Conservation (phyloP, 2,329 filamentous ascomycete genomes). For the Emergomyces pasteurianus region DNA sequence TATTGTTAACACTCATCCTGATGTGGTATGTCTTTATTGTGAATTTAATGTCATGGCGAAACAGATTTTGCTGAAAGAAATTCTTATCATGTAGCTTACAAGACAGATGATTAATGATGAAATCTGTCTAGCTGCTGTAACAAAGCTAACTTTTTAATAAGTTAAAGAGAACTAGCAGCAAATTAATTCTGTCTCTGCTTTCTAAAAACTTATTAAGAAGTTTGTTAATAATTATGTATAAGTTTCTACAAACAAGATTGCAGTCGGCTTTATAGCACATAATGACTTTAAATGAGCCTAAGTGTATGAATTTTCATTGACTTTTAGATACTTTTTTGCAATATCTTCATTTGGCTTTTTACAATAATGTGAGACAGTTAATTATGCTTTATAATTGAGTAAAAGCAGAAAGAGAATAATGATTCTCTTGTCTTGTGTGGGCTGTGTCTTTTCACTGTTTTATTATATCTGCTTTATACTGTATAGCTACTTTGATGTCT, state of each 20-base stretch:
- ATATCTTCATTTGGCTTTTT: background rate
- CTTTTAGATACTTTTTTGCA: background rate
- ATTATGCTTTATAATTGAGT: background rate
- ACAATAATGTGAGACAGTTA: background rate
- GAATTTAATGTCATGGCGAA: too few relatives aligned
- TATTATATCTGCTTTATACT: too few relatives aligned
- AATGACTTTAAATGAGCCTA: background rate
- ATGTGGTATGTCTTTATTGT: too few relatives aligned
- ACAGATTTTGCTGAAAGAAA: too few relatives aligned
- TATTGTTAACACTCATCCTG: conserved; percentile 1
- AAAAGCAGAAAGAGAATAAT: too few relatives aligned
- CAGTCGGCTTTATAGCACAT: background rate
- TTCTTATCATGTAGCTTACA: background rate
- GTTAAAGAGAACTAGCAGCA: conserved; percentile 2
- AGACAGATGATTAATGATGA: conserved; percentile 1
- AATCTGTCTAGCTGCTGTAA: background rate
- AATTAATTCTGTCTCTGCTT: conserved; percentile 3
- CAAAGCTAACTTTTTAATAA: conserved; percentile 1
- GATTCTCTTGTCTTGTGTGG: too few relatives aligned
- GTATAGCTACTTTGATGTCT: too few relatives aligned
- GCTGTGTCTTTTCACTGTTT: too few relatives aligned
- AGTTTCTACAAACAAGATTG: background rate
- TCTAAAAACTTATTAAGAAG: conserved; percentile 2
- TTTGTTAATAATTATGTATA: background rate
- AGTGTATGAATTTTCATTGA: background rate